Evolutionary conservation across 2,329 filamentous ascomycete genomes (phyloP), one percentile per base, ranked within the genome.

Genomic region (Sporothrix mexicana): DNA sequence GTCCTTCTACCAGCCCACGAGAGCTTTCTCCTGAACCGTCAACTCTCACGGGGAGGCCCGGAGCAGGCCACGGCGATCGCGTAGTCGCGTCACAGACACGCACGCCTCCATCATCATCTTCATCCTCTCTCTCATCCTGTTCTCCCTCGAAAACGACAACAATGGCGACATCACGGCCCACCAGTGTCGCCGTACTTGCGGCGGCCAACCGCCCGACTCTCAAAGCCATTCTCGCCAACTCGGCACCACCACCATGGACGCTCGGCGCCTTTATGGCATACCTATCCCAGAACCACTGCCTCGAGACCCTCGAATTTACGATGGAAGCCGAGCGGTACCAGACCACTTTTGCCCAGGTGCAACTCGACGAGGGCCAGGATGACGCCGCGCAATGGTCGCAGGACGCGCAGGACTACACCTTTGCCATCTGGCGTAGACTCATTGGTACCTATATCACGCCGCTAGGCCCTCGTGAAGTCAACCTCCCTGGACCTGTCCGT

Each of bases 231-330:
- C 88, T 99, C 61, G 88, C 93, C 76, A 96, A 98, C 82, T 89
- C 88, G 61, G 93, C 96, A 49, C 90, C 93, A 9, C 91, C 94
- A 55, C 96, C 96, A 77, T 98, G 94, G 88, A 97, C 95, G 0
- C 86, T 98, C 9, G 91, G 90, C 74, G 95, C 95, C 45, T 98
- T 98, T 82, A 98, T 96, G 90, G 95, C 95, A 72, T 98, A 97
- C 79, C 87, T 98, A 3, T 98, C 95, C 0, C 95, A 97, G 79
- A 98, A 98, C 79, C 95, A 98, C 82, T 99, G 96, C 80, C 85
- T 98, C 76, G 96, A 99, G 82, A 98, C 95, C 1, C 86, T 99
- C 53, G 96, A 98, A 80, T 99, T 99, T 81, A 97, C 95, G 55
- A 92, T 98, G 86, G 96, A 98, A 80, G 93, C 95, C 25, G 92